Percentiles rank a stretch among this genome's conserved stretches.
Conservation (phyloP, 768 basidiomycete genomes). For the Naematelia encephala region DNA sequence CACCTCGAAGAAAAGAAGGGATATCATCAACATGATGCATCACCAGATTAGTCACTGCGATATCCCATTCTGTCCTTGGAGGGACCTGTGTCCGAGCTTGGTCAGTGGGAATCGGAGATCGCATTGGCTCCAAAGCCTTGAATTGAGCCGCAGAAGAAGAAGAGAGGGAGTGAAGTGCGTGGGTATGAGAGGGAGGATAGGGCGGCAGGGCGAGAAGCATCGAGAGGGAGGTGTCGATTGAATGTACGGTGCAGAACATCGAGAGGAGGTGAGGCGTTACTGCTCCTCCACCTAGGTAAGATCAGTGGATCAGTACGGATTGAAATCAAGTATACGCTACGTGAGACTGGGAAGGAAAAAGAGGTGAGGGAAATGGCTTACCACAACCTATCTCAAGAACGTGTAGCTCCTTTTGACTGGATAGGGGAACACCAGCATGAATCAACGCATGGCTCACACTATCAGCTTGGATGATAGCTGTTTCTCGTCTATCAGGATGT, state of each 20-base stretch:
- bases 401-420: too few relatives aligned
- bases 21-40: conserved; percentile 38
- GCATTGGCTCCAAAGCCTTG: conserved; percentile 2
- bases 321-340: background rate
- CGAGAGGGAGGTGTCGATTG: conserved; percentile 31
- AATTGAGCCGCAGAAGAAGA: conserved; percentile 18
- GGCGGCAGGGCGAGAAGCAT: conserved; percentile 28
- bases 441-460: too few relatives aligned
- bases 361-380: background rate
- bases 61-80: conserved; percentile 17
- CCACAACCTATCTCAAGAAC: conserved; percentile 1
- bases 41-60: conserved; percentile 32
- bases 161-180: conserved; percentile 26
- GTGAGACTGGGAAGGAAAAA: background rate
- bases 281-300: conserved; percentile 36
- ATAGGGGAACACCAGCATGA: too few relatives aligned
- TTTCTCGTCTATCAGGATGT: too few relatives aligned
- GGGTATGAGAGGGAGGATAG: background rate
- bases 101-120: conserved; percentile 15
- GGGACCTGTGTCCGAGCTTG: conserved; percentile 16
- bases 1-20: conserved; percentile 17
- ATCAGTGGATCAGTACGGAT: too few relatives aligned
- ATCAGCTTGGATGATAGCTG: too few relatives aligned
- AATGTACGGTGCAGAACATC: conserved; percentile 30
- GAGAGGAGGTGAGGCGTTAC: conserved; percentile 22